Conservation (phyloP, 2,329 filamentous ascomycete genomes). For the Blastomyces emzantsi region DNA sequence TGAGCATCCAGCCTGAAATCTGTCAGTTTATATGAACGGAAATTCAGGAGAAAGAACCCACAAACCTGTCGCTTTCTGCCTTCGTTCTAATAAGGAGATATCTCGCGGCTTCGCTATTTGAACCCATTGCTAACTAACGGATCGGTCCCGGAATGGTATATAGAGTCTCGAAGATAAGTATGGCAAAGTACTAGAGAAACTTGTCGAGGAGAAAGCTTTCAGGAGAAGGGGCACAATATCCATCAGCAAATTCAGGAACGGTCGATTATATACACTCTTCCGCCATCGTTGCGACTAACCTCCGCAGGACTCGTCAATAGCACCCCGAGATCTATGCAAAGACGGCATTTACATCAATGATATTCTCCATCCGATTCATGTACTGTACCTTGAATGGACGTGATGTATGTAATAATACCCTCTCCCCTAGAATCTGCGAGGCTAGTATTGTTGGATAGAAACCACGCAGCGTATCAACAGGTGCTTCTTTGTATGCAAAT, state of each 20-base stretch:
- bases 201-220: neutral
- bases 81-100: conserved; percentile 1
- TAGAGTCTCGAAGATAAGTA: neutral
- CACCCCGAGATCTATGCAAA: neutral
- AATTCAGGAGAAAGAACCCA: neutral
- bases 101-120: neutral
- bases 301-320: neutral
- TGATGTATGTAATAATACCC: neutral
- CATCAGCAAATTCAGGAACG: neutral
- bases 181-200: neutral
- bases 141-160: neutral
- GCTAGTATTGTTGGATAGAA: neutral
- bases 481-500: neutral
- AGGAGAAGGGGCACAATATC: neutral
- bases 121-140: neutral
- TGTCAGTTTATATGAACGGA: neutral
- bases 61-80: conserved; percentile 1
- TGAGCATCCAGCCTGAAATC: neutral
- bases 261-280: neutral
- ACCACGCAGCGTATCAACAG: neutral
- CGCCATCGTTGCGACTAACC: neutral
- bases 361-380: neutral
- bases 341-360: neutral
- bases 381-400: neutral
- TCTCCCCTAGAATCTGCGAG: neutral